These are phyloP conservation scores for Rauvolfia tetraphylla DNA, from an alignment of 257 asterid species.

Conservation along the genomic window DNA sequence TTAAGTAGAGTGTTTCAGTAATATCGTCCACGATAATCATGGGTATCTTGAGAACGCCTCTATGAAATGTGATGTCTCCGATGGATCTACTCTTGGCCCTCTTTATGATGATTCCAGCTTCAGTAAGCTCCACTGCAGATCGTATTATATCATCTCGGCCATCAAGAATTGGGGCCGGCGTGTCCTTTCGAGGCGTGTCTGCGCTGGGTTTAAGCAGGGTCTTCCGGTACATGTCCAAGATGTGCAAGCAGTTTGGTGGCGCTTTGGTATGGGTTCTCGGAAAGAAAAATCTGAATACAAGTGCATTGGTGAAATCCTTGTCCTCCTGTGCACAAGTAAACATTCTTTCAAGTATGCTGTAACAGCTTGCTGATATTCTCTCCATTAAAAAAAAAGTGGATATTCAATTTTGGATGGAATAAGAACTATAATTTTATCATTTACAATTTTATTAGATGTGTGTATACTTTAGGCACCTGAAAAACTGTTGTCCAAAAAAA, in stretches of 20 bases:
- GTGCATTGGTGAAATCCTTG: slow-evolving; percentile 12
- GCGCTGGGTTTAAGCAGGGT: slow-evolving; percentile 9
- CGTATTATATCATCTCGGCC: slow-evolving; percentile 36
- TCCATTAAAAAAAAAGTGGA: no score
- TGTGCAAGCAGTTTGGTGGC: slow-evolving; percentile 23
- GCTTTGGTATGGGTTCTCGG: background rate
- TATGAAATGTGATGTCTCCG: slow-evolving; percentile 38
- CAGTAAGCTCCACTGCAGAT: slow-evolving; percentile 50
- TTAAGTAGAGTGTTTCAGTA: slow-evolving; percentile 41
- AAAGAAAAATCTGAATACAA: slow-evolving; percentile 20
- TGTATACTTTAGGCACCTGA: no score
- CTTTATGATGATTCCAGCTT: slow-evolving; percentile 43
- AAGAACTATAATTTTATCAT: no score
- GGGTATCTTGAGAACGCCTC: slow-evolving; percentile 48
- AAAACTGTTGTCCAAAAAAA: no score
- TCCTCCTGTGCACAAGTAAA: background rate
- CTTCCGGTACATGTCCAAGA: slow-evolving; percentile 35
- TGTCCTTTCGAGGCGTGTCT: background rate
- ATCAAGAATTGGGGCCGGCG: background rate
- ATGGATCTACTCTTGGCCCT: slow-evolving; percentile 36
- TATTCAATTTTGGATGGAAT: no score
- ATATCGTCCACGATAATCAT: slow-evolving; percentile 41
- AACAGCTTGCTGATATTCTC: no score
- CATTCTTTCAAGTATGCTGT: no score
- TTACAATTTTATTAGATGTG: no score